Evolutionary conservation across 352 stramenopile species (phyloP), one percentile per base, ranked within the genome.

Genomic region (Pythium guiyangense): DNA sequence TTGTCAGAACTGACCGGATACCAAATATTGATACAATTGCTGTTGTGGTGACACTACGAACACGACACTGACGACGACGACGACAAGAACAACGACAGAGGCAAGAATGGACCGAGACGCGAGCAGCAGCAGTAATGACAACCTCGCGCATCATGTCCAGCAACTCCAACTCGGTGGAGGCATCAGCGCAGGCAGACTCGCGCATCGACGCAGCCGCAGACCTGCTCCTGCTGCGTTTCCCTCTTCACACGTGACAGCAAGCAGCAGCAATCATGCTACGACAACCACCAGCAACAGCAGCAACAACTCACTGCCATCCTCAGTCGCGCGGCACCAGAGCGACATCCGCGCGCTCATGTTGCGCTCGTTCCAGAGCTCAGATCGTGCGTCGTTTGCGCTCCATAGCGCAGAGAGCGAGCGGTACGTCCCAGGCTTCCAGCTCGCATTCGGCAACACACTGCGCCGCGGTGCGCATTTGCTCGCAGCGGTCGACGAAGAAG

Each of bases 401-500:
- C 62, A 64, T 49, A 34, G n/a, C 2, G 3, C n/a, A 17, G 39
- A 58, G 10, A 46, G 45, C 8, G 48, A 56, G 34, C 48, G 70
- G 20, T 54, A 61, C 0, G 60, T 61, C 37, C 77, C 79, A 14
- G 69, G 71, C n/a, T 90, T 90, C 53, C 77, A 90, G 50, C 59
- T 85, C 12, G 59, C 69, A 5, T 86, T 83, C 34, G 73, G 66
- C 11, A 46, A 77, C 49, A 10, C 42, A 20, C 34, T 46, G 47
- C 51, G 49, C 18, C 45, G 18, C 5, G 58, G 44, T 0, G 53
- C 53, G 44, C 59, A 60, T 17, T 43, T 86, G 12, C 52, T 90
- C 15, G 73, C 70, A 1, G 73, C 67, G 4, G 75, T 78, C 8
- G 75, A 87, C 48, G 79, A 90, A 66, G 75, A 88, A 59, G 79